A percentile compares a stretch with the other conserved stretches of the same genome.
These are phyloP conservation scores for Stachybotrys echinatus DNA, from an alignment of 2,329 filamentous ascomycete genomes.

Conservation along the genomic window DNA sequence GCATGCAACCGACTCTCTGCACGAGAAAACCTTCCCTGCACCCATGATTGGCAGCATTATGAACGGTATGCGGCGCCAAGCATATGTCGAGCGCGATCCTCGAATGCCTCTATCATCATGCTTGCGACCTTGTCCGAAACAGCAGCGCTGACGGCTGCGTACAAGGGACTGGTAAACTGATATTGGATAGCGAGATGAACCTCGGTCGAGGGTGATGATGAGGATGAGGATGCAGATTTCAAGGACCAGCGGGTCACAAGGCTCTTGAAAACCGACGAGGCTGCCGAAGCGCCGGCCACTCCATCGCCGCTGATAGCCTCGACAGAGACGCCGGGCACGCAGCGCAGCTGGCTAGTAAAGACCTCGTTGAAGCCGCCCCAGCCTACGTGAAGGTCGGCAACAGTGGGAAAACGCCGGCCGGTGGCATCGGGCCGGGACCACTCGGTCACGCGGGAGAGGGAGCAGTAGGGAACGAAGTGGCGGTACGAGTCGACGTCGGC, in stretches of 20 bases:
- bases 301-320: constrained; percentile 66
- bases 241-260: constrained; percentile 68
- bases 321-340: constrained; percentile 65
- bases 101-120: constrained; percentile 91
- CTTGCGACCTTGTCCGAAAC: constrained; percentile 80
- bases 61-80: constrained; percentile 10
- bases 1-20: background rate
- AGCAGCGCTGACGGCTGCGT: constrained; percentile 73
- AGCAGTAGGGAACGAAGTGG: constrained; percentile 88
- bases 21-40: no score
- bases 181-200: constrained; percentile 75
- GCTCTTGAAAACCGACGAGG: constrained; percentile 57
- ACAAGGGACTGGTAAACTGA: constrained; percentile 83
- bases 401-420: constrained; percentile 58
- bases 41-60: no score
- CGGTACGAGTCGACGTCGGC: constrained; percentile 83
- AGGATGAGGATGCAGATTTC: constrained; percentile 29
- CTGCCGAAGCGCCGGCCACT: constrained; percentile 38
- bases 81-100: constrained; percentile 62
- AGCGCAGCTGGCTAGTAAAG: constrained; percentile 76
- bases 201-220: constrained; percentile 46
- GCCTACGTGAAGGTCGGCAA: constrained; percentile 76
- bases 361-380: constrained; percentile 80
- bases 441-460: constrained; percentile 67
- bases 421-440: constrained; percentile 55